Evolutionary conservation across 2,329 filamentous ascomycete species (phyloP).

Genomic region (Dendryphion nanum): DNA sequence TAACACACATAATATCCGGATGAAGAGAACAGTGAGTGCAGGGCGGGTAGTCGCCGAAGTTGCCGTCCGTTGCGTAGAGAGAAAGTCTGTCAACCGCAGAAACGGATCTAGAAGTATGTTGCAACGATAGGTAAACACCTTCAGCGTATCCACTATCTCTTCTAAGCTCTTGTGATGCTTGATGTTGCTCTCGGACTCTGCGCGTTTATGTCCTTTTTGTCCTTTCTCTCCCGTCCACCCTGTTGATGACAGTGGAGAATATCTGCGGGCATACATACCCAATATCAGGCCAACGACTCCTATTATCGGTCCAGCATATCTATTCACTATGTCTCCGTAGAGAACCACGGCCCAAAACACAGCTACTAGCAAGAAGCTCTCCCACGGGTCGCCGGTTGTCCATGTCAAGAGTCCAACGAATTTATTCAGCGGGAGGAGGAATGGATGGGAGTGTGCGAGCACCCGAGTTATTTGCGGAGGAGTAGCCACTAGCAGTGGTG

Average conservation of each 20-base stretch:
- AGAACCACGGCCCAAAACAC: conserved; percentile 82
- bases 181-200: conserved; percentile 59
- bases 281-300: conserved; percentile 76
- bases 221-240: conserved; percentile 67
- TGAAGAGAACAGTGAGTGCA: conserved; percentile 83
- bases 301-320: conserved; percentile 79
- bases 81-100: conserved; percentile 84
- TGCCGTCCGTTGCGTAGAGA: conserved; percentile 85
- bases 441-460: conserved; percentile 93
- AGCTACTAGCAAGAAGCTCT: conserved; percentile 87
- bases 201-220: conserved; percentile 53
- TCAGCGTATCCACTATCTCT: conserved; percentile 92
- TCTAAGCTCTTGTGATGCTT: conserved; percentile 92
- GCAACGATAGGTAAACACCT: conserved; percentile 85
- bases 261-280: conserved; percentile 89
- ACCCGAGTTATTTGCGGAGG: conserved; percentile 93
- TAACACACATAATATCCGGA: conserved; percentile 82
- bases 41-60: conserved; percentile 89
- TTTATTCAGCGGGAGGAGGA: conserved; percentile 84
- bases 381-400: conserved; percentile 92
- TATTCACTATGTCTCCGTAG: conserved; percentile 81
- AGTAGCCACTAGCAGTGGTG: conserved; percentile 85
- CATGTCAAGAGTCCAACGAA: conserved; percentile 84
- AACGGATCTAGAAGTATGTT: conserved; percentile 90
- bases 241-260: conserved; percentile 85